Conservation (phyloP, 2,329 filamentous ascomycete species). For the Boeremia lycopersici region DNA sequence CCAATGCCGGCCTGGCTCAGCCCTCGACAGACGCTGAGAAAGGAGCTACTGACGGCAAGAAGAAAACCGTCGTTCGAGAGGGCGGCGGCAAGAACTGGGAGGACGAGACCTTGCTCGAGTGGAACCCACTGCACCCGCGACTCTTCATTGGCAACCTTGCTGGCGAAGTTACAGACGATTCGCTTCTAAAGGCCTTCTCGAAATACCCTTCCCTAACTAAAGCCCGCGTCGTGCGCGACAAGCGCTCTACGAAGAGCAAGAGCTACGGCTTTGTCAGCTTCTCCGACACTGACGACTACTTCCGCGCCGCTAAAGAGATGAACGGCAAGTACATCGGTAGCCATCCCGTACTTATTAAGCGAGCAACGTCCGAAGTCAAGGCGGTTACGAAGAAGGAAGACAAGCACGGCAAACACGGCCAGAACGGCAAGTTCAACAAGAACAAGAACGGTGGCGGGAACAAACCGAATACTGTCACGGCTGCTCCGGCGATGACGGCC, state of each 20-base stretch:
- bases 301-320: slow-evolving; percentile 96
- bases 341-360: slow-evolving; percentile 85
- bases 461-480: slow-evolving; percentile 19
- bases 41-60: slow-evolving; percentile 62
- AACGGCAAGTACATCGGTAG: slow-evolving; percentile 99
- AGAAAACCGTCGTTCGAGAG: slow-evolving; percentile 85
- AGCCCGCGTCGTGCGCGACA: slow-evolving; percentile 91
- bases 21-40: slow-evolving; percentile 54
- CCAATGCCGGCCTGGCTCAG: slow-evolving; percentile 44
- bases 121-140: slow-evolving; percentile 93
- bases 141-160: slow-evolving; percentile 97
- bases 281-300: slow-evolving; percentile 93
- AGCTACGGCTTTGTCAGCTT: slow-evolving; percentile 98
- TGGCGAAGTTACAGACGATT: slow-evolving; percentile 96
- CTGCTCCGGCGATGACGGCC: slow-evolving; percentile 14
- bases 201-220: slow-evolving; percentile 89
- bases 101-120: slow-evolving; percentile 86
- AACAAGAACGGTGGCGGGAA: slow-evolving; percentile 42
- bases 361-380: slow-evolving; percentile 91
- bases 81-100: slow-evolving; percentile 94
- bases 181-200: slow-evolving; percentile 89
- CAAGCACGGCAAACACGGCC: slow-evolving; percentile 39
- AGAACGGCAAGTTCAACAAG: slow-evolving; percentile 56
- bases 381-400: slow-evolving; percentile 64
- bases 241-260: slow-evolving; percentile 93